These are phyloP conservation scores for Erysiphe neolycopersici DNA, from an alignment of 2,329 filamentous ascomycete genomes.

Conservation along the genomic window DNA sequence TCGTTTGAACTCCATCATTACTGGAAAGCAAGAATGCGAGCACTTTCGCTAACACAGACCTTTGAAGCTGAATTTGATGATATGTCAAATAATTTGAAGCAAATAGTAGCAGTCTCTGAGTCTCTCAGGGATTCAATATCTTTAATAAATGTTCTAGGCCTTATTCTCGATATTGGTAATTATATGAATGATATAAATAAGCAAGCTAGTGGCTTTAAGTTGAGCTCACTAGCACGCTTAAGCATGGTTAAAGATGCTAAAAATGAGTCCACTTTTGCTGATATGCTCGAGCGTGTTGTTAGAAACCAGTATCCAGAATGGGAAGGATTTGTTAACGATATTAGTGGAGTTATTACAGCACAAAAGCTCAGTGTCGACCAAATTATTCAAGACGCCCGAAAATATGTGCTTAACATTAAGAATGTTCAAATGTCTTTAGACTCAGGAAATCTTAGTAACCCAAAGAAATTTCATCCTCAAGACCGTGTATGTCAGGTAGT, in stretches of 20 bases:
- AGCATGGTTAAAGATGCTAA: constrained; percentile 99
- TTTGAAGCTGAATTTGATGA: constrained; percentile 83
- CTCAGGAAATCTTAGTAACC: constrained; percentile 78
- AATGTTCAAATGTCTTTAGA: constrained; percentile 85
- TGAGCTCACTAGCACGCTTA: constrained; percentile 72
- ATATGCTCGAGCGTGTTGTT: constrained; percentile 88
- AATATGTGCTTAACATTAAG: constrained; percentile 82
- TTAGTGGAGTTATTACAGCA: constrained; percentile 45
- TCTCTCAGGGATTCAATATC: constrained; percentile 74
- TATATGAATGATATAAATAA: constrained; percentile 99
- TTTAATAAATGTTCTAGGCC: constrained; percentile 81
- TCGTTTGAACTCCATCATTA: constrained; percentile 91
- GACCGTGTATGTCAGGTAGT: constrained; percentile 83
- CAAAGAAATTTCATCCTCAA: constrained; percentile 93
- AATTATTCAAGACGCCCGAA: constrained; percentile 61
- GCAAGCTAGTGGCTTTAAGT: constrained; percentile 91
- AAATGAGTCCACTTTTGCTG: constrained; percentile 87
- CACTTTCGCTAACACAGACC: constrained; percentile 55
- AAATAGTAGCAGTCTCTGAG: constrained; percentile 72
- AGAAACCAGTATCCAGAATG: constrained; percentile 91
- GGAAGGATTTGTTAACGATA: constrained; percentile 71
- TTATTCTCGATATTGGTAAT: constrained; percentile 95
- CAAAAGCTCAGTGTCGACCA: constrained; percentile 94
- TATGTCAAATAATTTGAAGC: constrained; percentile 57
- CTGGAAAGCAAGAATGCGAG: constrained; percentile 94